Base-by-base conservation (phyloP, 768 basidiomycete species). In the Termitomyces sp. region DNA sequence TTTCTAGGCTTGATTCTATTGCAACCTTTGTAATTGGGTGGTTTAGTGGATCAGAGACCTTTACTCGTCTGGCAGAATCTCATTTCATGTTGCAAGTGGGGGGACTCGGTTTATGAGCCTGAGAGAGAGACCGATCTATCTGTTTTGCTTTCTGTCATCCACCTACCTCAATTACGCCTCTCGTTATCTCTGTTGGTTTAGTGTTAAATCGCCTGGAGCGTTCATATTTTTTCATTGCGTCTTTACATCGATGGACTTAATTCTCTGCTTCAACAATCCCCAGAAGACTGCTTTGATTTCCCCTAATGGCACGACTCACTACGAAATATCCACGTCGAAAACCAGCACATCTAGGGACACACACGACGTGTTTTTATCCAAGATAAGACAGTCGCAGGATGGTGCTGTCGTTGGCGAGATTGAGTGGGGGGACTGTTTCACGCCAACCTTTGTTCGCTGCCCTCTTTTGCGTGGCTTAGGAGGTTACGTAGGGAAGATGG, bases 241-340 rank as follows among this genome's bases (percentile, higher is more conserved):
- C 23, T 42, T 28, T 19, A 42, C 14, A 14, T 10, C 45, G 14
- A 82, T 83, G 81, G 77, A 81, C 54, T 69, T 83, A 16, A 82
- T 79, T 64, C 75, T 84, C 48, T 66, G 77, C 17, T 78, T 76
- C 28, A 78, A 81, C 64, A 74, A 81, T 58, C 79, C 79, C 8
- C 72, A 77, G 59, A 72, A 75, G 54, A 79, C 79, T 8, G 71
- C 74, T 14, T 68, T 84, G 45, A 71, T 82, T 27, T 81, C 81
- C 14, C 65, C 76, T 21, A 79, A 79, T 60, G 80, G 81, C 27
- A 73, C 75, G 39, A 72, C 76, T 19, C 78, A 80, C 59, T 84
- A 81, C 63, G 72, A 72, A 55, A 70, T 82, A 58, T 67, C 65
- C 25, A 83, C 82, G 19, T 61, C 67, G 55, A 68, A 73, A 47